Evolutionary conservation across 129 eudicot species (phyloP).

Genomic region (Cynara cardunculus): DNA sequence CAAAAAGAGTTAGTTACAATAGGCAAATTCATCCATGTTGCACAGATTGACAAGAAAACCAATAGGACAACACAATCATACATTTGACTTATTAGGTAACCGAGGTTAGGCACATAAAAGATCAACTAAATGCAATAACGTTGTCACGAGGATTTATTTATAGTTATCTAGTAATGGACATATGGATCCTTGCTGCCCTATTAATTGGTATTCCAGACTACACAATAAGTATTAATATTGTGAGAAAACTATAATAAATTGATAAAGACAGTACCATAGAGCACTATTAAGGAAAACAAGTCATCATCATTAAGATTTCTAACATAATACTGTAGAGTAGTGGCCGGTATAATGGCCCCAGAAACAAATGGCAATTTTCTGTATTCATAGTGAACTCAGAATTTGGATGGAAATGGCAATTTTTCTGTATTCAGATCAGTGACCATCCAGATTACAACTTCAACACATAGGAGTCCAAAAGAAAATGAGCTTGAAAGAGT

Average conservation of each 20-base stretch:
- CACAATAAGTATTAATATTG: background rate
- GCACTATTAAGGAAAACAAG: conserved; percentile 4
- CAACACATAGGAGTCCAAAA: no score
- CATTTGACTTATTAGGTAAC: background rate
- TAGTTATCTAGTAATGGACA: background rate
- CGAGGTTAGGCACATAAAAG: background rate
- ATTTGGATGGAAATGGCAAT: no score
- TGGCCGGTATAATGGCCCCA: conserved; percentile 11
- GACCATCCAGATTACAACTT: no score
- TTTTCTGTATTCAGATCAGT: no score
- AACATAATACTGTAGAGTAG: background rate
- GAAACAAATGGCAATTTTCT: no score
- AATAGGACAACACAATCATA: background rate
- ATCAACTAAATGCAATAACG: background rate
- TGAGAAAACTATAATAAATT: conserved; percentile 4
- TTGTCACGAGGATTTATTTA: conserved; percentile 1
- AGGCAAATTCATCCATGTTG: background rate
- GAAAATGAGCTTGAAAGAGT: no score
- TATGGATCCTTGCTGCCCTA: background rate
- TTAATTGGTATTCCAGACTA: background rate
- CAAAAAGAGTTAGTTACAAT: background rate
- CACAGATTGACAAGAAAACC: background rate
- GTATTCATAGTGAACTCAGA: no score
- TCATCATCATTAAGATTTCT: conserved; percentile 6
- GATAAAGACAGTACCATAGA: conserved; percentile 8